phyloP scores from a whole-genome alignment of 1,139 yeast species.

The Yarrowia galli region DNA sequence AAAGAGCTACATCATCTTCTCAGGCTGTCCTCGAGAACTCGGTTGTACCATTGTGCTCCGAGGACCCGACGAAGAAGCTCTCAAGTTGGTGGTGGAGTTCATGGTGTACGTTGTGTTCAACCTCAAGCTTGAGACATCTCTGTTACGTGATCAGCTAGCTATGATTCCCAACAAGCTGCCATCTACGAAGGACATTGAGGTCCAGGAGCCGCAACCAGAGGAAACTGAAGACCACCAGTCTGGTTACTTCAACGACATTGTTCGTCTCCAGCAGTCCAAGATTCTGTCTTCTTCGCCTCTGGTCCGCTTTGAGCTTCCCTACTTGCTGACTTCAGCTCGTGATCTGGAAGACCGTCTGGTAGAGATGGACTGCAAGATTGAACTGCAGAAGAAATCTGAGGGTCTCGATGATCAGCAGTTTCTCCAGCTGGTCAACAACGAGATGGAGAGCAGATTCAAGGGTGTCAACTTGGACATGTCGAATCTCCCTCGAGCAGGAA shows the following conservation, averaged over 20 bases:
- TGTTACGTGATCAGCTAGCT: constrained; percentile 76
- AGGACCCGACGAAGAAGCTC: constrained; percentile 66
- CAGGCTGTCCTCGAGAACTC: constrained; percentile 74
- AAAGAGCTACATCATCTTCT: constrained; percentile 76
- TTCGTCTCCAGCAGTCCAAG: constrained; percentile 59
- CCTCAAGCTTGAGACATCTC: constrained; percentile 78
- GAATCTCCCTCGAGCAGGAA: constrained; percentile 45
- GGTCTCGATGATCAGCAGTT: constrained; percentile 38
- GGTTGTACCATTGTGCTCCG: constrained; percentile 87
- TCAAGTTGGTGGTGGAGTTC: constrained; percentile 82
- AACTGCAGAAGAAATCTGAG: constrained; percentile 44
- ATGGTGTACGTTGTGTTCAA: constrained; percentile 79
- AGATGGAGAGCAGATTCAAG: constrained; percentile 40
- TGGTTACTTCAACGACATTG: constrained; percentile 57
- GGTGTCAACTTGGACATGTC: constrained; percentile 41
- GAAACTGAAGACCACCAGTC: constrained; percentile 40
- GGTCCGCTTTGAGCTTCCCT: constrained; percentile 72
- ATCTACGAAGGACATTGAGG: constrained; percentile 36
- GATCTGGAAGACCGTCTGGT: constrained; percentile 59
- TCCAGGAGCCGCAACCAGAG: constrained; percentile 39
- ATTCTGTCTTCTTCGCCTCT: constrained; percentile 78
- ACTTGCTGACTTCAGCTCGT: constrained; percentile 63
- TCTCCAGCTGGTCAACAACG: constrained; percentile 27
- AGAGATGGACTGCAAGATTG: constrained; percentile 49
- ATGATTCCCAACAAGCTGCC: constrained; percentile 53